Evolutionary conservation across 2,329 filamentous ascomycete species (phyloP), one percentile per base, ranked within the genome.

Genomic region (Leptographium wingfieldii): DNA sequence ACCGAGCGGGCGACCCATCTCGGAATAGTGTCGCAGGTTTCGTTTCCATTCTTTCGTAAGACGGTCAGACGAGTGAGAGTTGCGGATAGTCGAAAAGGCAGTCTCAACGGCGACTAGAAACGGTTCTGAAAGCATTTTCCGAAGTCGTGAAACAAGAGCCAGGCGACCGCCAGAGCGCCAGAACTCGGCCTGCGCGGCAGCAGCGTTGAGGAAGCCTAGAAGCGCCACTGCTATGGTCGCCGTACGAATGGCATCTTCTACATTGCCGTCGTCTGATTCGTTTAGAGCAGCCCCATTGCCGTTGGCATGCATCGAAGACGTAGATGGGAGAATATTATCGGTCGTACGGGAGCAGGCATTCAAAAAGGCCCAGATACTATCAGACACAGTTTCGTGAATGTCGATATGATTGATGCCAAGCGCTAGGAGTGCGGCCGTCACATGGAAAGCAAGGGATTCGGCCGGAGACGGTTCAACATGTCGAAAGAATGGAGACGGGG

Each of bases 51-150:
- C 88, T 67, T 85, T 87, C 25, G 89, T 76, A 33, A 81, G 75
- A 55, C 80, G 78, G 63, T 88, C 85, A 29, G 83, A 75, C 33
- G 80, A 80, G 65, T 83, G 84, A 2, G 86, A 81, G 72, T 95
- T 95, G 59, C 92, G 87, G 64, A 97, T 88, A 10, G 89, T 91
- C 10, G 92, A 96, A 61, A 96, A 86, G 10, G 91, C 88, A 0
- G 90, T 90, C 73, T 97, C 94, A 46, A 97, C 82, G 2, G 88
- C 85, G 14, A 95, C 83, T 65, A 96, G 79, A 69, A 95, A 96
- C 7, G 83, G 79, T 67, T 96, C 92, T 0, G 90, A 92, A 14
- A 99, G 76, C 22, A 96, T 80, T 38, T 80, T 77, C 58, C 85
- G 85, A 40, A 96, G 73, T 55, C 84, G 80, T 62, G 87, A 81